Base-by-base conservation (phyloP, 148 eudicot species). In the Silene conica region DNA sequence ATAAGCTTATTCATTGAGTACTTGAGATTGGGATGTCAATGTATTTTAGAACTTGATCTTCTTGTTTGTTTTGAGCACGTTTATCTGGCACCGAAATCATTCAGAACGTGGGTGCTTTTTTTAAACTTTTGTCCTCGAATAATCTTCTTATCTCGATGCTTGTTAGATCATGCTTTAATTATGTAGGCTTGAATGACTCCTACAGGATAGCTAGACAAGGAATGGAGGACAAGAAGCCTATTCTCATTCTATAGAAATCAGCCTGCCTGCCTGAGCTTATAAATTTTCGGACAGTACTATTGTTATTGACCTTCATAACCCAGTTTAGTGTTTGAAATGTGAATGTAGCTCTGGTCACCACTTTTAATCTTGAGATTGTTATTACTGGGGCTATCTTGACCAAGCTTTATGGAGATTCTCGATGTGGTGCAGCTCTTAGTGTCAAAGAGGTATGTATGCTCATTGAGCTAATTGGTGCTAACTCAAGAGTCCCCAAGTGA, bases 401-500 rank as follows among this genome's bases (percentile, higher is more conserved):
- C 55, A 94, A 94, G 81, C 85, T 92, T 55, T 97, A 94, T 86
- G 98, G 98, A 74, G 98, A 94, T 86, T 94, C 97, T 25, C 87
- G 98, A 90, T 97, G 97, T 80, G 98, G 98, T 78, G 97, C 98
- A 56, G 98, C 98, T 78, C 80, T 94, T 76, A 94, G 96, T 80
- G 96, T 94, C 59, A 91, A 90, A 84, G 98, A 94, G 98, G 98
- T 94, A 79, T 14, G 54, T 55, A 70, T 70, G 31, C 26, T 67
- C 52, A 57, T 25, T 21, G 54, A 72, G 55, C 65, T 34, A 52
- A 59, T 26, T 57, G 28, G 14, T 11, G 26, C 25, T 59, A 20
- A 13, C 18, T 20, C 28, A 21, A 45, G 67, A 72, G 70, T 65
- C 67, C 72, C 13, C 75, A 18, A 50, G 18, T 4, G 58, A 66